A percentile compares a stretch with the other conserved stretches of the same genome.
These are phyloP conservation scores for Hansenula lynferdii DNA, from an alignment of 1,139 yeast species.

Conservation along the genomic window DNA sequence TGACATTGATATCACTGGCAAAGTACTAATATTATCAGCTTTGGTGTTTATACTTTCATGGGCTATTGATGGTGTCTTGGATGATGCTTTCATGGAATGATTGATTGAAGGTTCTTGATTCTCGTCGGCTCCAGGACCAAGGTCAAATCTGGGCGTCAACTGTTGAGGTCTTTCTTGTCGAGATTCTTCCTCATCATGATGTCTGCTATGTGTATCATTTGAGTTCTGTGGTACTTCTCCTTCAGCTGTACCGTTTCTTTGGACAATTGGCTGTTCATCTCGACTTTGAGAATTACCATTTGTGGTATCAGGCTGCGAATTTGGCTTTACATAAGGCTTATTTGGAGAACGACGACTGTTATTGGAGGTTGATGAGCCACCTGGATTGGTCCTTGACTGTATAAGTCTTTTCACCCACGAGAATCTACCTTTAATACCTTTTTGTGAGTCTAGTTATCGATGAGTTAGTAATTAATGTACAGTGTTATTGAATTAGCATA, in stretches of 20 bases:
- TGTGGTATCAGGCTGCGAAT: neutral
- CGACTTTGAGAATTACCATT: too few species aligned
- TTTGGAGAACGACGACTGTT: neutral
- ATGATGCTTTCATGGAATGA: slow-evolving; percentile 1
- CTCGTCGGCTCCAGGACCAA: neutral
- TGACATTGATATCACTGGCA: slow-evolving; percentile 46
- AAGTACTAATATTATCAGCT: slow-evolving; percentile 41
- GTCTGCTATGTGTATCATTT: too few species aligned
- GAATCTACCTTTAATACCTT: slow-evolving; percentile 11
- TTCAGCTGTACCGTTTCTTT: too few species aligned
- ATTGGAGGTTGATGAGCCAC: slow-evolving; percentile 1
- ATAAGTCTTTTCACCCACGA: slow-evolving; percentile 16
- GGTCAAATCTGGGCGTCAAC: neutral
- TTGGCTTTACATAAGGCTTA: neutral
- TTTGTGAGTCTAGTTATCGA: neutral
- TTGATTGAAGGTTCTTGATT: neutral
- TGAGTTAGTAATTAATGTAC: neutral
- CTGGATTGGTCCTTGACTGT: slow-evolving; percentile 7
- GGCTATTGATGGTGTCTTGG: slow-evolving; percentile 8
- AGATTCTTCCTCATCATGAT: neutral
- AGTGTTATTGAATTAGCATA: too few species aligned
- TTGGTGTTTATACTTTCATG: slow-evolving; percentile 11
- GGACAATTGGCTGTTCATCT: too few species aligned
- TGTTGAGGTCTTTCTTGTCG: neutral
- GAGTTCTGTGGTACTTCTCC: neutral